Base-by-base conservation (phyloP, 371 early-diverging fungal species). In the Mucor piriformis region DNA sequence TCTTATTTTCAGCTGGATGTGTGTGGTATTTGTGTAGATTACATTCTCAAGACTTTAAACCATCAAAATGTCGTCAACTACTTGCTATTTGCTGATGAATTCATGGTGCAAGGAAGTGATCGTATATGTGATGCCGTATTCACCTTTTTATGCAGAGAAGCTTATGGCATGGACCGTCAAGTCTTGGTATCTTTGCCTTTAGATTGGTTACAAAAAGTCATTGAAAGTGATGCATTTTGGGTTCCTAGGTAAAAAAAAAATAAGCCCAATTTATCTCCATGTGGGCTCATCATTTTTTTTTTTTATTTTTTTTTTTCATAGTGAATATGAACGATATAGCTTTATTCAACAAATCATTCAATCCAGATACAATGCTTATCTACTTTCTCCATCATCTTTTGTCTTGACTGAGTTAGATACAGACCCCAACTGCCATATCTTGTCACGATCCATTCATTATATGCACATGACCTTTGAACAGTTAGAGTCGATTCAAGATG, bases 191-290 rank as follows among this genome's bases (percentile, higher is more conserved):
- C 59, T 32, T 56, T 88, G 44, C 84, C 87, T 6, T 55, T 77
- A 12, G 51, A 64, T 38, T 88, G 87, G 87, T 46, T 87, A 12
- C 72, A 81, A 50, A 76, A 77, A 37, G 68, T 88, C 1, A 64
- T 89, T 34, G 82, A 77, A 44, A 78, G 80, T 54, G 88, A 89
- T 67, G 82, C 85, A 5, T 87, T 89, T 58, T 88, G 81, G 78
- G 85, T 82, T 4, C 83, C 83, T 38, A 81, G 72, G 81, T 76
- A 63, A 68, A 18, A 2, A 29, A 20, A 43, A 21, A n/a, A n/a
- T n/a, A n/a, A n/a, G n/a, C n/a, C n/a, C n/a, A n/a, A n/a, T n/a
- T n/a, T n/a, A n/a, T n/a, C n/a, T n/a, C n/a, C n/a, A n/a, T n/a
- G n/a, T n/a, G n/a, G n/a, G n/a, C n/a, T n/a, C n/a, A n/a, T n/a